Conservation (phyloP, 352 stramenopile species). For the Globisporangium paddicum region DNA sequence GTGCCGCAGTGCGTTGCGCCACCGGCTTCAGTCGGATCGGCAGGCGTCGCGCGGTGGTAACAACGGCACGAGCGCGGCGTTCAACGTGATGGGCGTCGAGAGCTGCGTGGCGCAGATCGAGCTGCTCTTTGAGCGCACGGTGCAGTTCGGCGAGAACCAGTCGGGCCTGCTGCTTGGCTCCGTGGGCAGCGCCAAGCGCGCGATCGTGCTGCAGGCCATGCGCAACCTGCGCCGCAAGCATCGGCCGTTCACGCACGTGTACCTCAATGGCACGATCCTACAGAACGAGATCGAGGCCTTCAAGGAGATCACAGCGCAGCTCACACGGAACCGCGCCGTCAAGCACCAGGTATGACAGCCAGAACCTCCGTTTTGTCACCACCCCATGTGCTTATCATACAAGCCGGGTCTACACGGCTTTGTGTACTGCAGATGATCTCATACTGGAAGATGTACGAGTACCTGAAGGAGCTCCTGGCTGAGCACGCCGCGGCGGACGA, state of each 20-base stretch:
- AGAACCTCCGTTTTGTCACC: neutral
- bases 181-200: constrained; percentile 36
- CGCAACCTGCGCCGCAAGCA: constrained; percentile 33
- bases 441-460: constrained; percentile 85
- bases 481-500: constrained; percentile 39
- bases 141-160: constrained; percentile 71
- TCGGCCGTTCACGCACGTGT: constrained; percentile 53
- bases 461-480: constrained; percentile 61
- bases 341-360: constrained; percentile 49
- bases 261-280: constrained; percentile 73
- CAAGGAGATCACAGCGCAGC: constrained; percentile 73
- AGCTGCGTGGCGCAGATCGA: constrained; percentile 37
- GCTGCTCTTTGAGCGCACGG: constrained; percentile 62
- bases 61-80: neutral
- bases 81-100: constrained; percentile 12
- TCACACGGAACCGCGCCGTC: constrained; percentile 44
- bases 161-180: constrained; percentile 70
- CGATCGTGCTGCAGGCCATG: constrained; percentile 50
- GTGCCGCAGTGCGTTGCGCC: constrained; percentile 33
- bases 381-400: neutral
- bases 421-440: constrained; percentile 31
- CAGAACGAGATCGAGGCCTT: constrained; percentile 85
- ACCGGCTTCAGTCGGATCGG: constrained; percentile 27
- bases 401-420: too few relatives aligned
- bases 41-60: neutral